Base-by-base conservation (phyloP, 495 filamentous ascomycete genomes). In the Barbatosphaeria neglecta region DNA sequence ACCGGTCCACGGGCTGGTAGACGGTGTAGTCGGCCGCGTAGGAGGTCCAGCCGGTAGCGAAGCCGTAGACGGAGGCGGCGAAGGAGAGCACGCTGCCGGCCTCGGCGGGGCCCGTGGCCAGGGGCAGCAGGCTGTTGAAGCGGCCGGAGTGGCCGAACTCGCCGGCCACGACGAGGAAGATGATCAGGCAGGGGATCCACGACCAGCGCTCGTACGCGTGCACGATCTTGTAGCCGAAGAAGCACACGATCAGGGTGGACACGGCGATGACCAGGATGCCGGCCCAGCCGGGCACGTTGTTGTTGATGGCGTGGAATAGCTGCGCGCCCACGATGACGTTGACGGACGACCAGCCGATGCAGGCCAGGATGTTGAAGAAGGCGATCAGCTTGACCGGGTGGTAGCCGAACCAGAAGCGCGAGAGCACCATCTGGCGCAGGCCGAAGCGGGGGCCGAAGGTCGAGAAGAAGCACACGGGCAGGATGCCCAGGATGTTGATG, bases 251-350 rank as follows among this genome's bases (percentile, higher is more conserved):
- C 24, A 88, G 73, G 1, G 87, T 90, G 52, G 74, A 74, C 44
- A 81, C 59, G 24, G 84, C 77, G 52, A 90, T 86, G 55, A 89
- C 77, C 25, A 90, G 70, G 51, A 93, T 84, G 38, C 84, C 86
- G 8, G 83, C 85, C 58, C 63, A 86, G 45, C 84, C 83, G 6
- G 85, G 84, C 24, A 89, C 75, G 46, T 76, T 56, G 33, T 53
- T 43, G 59, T 90, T 90, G 28, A 90, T 82, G 3, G 86, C 82
- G 53, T 89, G 68, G 61, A 93, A 69, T 40, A 90, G 73, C 58
- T 90, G 83, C 3, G 83, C 85, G 46, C 85, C 86, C n/a, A 90
- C 84, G 50, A 93, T 87, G 41, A 77, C 74, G 58, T 88, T 88
- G 50, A 83, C 76, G 15, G 82, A 70, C 24, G 80, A 82, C 83